Evolutionary conservation across 495 filamentous ascomycete genomes (phyloP).

Genomic region (Penicillium coprophilum): DNA sequence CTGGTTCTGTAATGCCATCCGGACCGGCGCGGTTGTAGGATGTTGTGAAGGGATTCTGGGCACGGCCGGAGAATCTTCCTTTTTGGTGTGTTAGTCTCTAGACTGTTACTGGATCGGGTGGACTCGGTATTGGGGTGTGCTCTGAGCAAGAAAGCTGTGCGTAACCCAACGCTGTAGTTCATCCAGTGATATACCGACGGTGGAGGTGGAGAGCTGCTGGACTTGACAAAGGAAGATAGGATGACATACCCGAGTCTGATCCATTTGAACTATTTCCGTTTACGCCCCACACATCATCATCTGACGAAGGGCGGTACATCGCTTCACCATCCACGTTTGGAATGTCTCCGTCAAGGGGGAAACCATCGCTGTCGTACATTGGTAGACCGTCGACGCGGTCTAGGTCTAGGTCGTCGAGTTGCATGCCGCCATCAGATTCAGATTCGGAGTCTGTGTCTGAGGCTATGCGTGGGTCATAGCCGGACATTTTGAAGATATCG

Average conservation of each 20-base stretch:
- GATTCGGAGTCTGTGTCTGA: slow-evolving; percentile 6
- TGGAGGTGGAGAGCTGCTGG: neutral
- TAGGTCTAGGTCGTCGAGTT: slow-evolving; percentile 1
- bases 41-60: slow-evolving; percentile 2
- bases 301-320: neutral
- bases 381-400: neutral
- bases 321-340: neutral
- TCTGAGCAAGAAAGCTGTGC: too few species aligned
- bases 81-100: neutral
- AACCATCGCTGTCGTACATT: neutral
- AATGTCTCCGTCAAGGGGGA: neutral
- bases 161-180: too few species aligned
- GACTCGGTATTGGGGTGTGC: too few species aligned
- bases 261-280: neutral
- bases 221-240: neutral
- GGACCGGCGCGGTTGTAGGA: slow-evolving; percentile 3
- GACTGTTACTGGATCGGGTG: neutral
- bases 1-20: slow-evolving; percentile 6
- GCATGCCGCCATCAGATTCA: slow-evolving; percentile 15
- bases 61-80: slow-evolving; percentile 9
- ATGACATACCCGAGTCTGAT: neutral
- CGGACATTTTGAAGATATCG: neutral
- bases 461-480: neutral
- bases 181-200: too few species aligned
- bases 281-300: neutral